phyloP scores from a whole-genome alignment of 1,284 basidiomycete genomes.

The Tilletia caries region DNA sequence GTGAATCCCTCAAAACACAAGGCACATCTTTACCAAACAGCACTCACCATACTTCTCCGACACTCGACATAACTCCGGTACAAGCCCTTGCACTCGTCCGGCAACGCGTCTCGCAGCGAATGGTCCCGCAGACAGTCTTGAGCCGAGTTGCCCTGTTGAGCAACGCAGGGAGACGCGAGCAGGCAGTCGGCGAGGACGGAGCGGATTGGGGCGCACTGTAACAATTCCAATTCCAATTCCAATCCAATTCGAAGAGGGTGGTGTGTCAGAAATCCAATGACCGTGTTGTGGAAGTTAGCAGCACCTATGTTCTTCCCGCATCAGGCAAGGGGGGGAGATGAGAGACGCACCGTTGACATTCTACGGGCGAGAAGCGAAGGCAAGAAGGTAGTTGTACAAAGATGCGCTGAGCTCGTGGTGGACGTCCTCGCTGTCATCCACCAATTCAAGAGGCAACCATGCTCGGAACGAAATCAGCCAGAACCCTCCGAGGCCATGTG shows the following conservation, averaged over 20 bases:
- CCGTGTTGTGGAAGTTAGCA: no score
- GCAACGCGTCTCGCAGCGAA: neutral
- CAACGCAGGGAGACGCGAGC: slow-evolving; percentile 7
- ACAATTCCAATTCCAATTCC: neutral
- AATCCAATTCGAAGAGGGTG: neutral
- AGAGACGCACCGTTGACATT: neutral
- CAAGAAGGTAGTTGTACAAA: no score
- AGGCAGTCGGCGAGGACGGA: slow-evolving; percentile 9
- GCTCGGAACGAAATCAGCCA: no score
- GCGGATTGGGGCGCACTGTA: slow-evolving; percentile 9
- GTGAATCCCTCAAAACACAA: no score
- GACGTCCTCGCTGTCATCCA: no score
- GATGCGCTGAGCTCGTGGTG: no score
- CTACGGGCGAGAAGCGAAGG: no score
- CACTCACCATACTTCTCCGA: slow-evolving; percentile 10
- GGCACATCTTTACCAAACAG: no score
- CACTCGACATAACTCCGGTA: slow-evolving; percentile 14
- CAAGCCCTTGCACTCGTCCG: slow-evolving; percentile 9
- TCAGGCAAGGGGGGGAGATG: neutral
- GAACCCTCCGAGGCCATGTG: no score
- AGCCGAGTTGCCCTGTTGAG: slow-evolving; percentile 4
- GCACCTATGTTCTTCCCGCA: no score
- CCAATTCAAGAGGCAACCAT: no score
- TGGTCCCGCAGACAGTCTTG: slow-evolving; percentile 11
- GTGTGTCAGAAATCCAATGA: neutral